Conservation (phyloP, 108 stramenopile genomes). For the Conticribra weissflogii region DNA sequence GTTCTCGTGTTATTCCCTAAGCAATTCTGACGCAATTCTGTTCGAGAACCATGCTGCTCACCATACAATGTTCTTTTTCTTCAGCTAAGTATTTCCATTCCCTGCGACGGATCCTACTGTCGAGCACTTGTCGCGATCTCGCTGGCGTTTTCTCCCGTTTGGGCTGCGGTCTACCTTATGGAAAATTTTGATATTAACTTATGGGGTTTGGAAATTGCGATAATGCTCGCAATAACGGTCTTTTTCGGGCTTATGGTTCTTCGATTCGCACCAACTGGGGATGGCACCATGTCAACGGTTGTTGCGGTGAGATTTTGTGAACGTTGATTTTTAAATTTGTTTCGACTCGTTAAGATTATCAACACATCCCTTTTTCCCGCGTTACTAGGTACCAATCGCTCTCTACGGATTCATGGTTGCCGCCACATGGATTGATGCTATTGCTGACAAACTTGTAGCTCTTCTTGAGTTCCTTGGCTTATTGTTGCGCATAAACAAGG, state of each 20-base stretch:
- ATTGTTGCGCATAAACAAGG: constrained; percentile 49
- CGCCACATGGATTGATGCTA: constrained; percentile 77
- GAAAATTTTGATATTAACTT: constrained; percentile 35
- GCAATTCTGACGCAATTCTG: too few relatives aligned
- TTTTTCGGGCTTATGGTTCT: constrained; percentile 36
- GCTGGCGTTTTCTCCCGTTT: constrained; percentile 45
- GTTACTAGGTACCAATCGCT: constrained; percentile 45
- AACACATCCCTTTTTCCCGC: background rate
- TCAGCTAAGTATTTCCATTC: constrained; percentile 48
- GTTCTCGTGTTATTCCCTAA: too few relatives aligned
- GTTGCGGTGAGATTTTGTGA: constrained; percentile 22
- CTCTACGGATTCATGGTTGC: constrained; percentile 61
- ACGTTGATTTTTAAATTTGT: background rate
- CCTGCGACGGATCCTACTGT: constrained; percentile 62
- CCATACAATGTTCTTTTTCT: background rate
- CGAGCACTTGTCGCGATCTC: constrained; percentile 54
- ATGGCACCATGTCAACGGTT: constrained; percentile 40
- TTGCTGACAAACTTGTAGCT: constrained; percentile 71
- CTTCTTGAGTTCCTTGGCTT: constrained; percentile 68
- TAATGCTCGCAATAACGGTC: constrained; percentile 26
- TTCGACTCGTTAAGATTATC: background rate
- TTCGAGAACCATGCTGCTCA: too few relatives aligned
- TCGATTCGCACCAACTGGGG: constrained; percentile 48
- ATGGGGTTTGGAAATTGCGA: constrained; percentile 31
- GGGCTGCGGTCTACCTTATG: constrained; percentile 48